A percentile compares a stretch with the other conserved stretches of the same genome.
These are phyloP conservation scores for Clonostachys rhizophaga DNA, from an alignment of 2,329 filamentous ascomycete genomes.

Conservation along the genomic window DNA sequence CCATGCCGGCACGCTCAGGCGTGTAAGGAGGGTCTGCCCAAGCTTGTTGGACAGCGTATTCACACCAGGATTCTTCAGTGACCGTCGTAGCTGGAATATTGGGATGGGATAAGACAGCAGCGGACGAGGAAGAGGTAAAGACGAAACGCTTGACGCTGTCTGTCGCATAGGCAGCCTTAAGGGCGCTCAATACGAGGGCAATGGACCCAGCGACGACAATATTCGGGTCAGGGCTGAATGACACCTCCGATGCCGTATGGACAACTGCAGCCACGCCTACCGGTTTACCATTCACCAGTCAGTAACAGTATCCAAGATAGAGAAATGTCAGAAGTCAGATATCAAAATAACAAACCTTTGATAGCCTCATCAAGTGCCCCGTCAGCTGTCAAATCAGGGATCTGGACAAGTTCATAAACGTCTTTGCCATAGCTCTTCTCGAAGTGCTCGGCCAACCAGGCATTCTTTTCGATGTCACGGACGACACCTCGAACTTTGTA, in stretches of 20 bases:
- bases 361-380: slow-evolving; percentile 16
- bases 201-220: slow-evolving; percentile 28
- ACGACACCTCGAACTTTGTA: slow-evolving; percentile 26
- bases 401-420: slow-evolving; percentile 23
- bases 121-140: slow-evolving; percentile 25
- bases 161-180: slow-evolving; percentile 25
- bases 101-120: slow-evolving; percentile 9
- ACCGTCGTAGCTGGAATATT: slow-evolving; percentile 8
- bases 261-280: slow-evolving; percentile 19
- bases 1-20: slow-evolving; percentile 10
- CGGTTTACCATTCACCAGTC: too few relatives aligned
- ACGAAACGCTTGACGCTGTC: slow-evolving; percentile 31
- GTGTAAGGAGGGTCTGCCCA: slow-evolving; percentile 24
- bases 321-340: too few relatives aligned
- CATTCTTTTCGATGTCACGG: slow-evolving; percentile 11
- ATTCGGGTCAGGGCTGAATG: slow-evolving; percentile 26
- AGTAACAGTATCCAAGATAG: too few relatives aligned
- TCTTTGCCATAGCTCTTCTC: slow-evolving; percentile 22
- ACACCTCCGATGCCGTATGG: slow-evolving; percentile 29
- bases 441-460: slow-evolving; percentile 17
- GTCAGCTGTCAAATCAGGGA: slow-evolving; percentile 23
- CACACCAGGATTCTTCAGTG: slow-evolving; percentile 23
- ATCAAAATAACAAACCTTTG: slow-evolving; percentile 10
- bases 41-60: slow-evolving; percentile 20
- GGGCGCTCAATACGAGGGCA: slow-evolving; percentile 13